Evolutionary conservation across 257 asterid genomes (phyloP), one percentile per base, ranked within the genome.

Genomic region (Dorcoceras hygrometricum): DNA sequence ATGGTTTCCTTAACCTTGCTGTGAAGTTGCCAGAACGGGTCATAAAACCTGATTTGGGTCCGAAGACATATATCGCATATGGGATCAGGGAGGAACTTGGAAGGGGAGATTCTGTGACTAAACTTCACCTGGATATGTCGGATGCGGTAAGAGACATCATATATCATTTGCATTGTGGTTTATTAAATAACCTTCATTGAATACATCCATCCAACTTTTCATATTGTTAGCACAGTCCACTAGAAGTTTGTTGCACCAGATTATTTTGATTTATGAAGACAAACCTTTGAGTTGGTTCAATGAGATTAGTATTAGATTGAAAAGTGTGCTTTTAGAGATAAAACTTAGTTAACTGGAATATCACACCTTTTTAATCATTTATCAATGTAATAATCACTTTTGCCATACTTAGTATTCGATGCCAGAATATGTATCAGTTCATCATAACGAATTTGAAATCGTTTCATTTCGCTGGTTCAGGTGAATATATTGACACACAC

Each of bases 61-160:
- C 97, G 24, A 93, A 93, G 79, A 93, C 98, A 22, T 93, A 93
- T 75, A 88, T 93, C 23, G 98, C 98, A 1, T 90, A 93, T 73
- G 98, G 98, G 23, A 18, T 73, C 18, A 43, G 11, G 0, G 78
- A 85, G 66, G 98, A 93, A 72, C 96, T 93, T 26, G 96, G 95
- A 65, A 85, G 98, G 80, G 98, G 98, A 19, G 98, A 93, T 79
- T 93, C 98, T 6, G 97, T 93, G 23, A 93, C 98, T 63, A 93
- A 85, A 81, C 98, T 93, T 54, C 98, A 93, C 69, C 84, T 89
- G 46, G 98, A 93, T 64, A 87, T 93, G 98, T 87, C 98, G 2
- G 98, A 93, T 78, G 98, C 98, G 87, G 95, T 91, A 85, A 46
- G 87, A 27, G 66, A 23, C 53, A 25, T 26, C 31, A 31, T 54